A percentile compares a stretch with the other conserved stretches of the same genome.
These are phyloP conservation scores for Carex littledalei DNA, from an alignment of 176 grass and related monocot genomes.

Conservation along the genomic window DNA sequence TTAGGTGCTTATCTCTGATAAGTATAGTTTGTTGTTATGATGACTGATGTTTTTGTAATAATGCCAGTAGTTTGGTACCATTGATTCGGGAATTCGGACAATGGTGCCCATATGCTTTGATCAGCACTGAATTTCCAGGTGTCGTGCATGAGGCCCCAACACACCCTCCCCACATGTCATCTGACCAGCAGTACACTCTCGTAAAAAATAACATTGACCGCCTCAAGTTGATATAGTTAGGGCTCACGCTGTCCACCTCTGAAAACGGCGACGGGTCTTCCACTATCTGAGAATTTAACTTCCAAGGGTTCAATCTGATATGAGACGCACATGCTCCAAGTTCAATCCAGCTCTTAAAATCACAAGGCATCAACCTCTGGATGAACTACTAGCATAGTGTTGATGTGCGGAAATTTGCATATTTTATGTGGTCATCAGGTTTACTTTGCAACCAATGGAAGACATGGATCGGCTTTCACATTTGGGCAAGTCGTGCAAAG, in stretches of 20 bases:
- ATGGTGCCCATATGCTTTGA: constrained; percentile 45
- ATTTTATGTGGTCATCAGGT: background rate
- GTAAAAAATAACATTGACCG: constrained; percentile 50
- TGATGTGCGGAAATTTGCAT: background rate
- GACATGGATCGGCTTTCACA: constrained; percentile 1
- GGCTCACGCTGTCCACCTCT: constrained; percentile 43
- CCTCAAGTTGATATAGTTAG: constrained; percentile 60
- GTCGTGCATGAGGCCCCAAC: constrained; percentile 35
- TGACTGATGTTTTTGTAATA: too few species aligned
- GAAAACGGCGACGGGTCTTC: background rate
- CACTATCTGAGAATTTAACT: constrained; percentile 67
- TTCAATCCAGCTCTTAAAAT: constrained; percentile 50
- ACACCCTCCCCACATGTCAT: constrained; percentile 27
- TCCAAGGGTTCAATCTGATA: constrained; percentile 44
- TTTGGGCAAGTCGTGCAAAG: background rate
- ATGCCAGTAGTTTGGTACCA: background rate
- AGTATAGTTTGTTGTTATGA: too few species aligned
- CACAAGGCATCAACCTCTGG: background rate
- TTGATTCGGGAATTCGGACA: constrained; percentile 51
- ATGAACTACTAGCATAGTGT: background rate
- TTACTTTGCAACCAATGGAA: background rate
- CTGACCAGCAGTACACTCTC: constrained; percentile 36
- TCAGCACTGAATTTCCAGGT: constrained; percentile 79
- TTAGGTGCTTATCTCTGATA: too few species aligned
- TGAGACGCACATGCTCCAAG: constrained; percentile 35